Conservation (phyloP, 176 grass and related monocot species). For the Luzula sylvatica region DNA sequence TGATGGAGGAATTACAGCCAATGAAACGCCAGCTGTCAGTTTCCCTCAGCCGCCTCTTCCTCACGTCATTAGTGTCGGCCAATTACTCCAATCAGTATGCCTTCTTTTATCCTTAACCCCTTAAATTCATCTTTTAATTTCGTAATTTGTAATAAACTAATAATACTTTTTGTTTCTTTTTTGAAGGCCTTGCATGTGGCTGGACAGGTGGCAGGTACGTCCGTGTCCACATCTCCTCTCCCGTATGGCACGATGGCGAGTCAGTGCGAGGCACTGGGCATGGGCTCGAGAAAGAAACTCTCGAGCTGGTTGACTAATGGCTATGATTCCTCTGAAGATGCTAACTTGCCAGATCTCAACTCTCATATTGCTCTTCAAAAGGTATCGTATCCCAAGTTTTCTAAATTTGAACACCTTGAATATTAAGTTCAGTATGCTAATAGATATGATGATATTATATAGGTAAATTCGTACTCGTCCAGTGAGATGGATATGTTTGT, state of each 20-base stretch:
- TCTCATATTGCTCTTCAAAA: slow-evolving; percentile 40
- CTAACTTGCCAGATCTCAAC: slow-evolving; percentile 25
- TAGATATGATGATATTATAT: slow-evolving; percentile 4
- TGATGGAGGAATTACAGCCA: slow-evolving; percentile 53
- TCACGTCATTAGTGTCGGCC: slow-evolving; percentile 75
- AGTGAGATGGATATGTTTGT: slow-evolving; percentile 16
- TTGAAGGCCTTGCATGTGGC: slow-evolving; percentile 86
- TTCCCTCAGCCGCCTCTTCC: slow-evolving; percentile 42
- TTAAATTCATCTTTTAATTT: background rate
- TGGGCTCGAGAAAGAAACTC: slow-evolving; percentile 79
- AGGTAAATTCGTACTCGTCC: slow-evolving; percentile 43
- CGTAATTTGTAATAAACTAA: background rate
- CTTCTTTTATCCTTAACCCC: background rate
- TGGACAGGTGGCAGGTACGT: slow-evolving; percentile 84
- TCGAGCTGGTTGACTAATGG: slow-evolving; percentile 84
- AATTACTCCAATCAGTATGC: slow-evolving; percentile 87
- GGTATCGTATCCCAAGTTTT: slow-evolving; percentile 26
- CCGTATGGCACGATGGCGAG: slow-evolving; percentile 87
- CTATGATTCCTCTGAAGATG: slow-evolving; percentile 43
- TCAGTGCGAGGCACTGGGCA: slow-evolving; percentile 87
- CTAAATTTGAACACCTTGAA: background rate
- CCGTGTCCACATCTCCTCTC: slow-evolving; percentile 83
- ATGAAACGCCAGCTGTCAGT: slow-evolving; percentile 54
- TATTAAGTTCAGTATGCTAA: background rate
- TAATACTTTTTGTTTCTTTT: background rate